phyloP scores from a whole-genome alignment of 1,284 basidiomycete genomes.

The Veloporphyrellus conicus region DNA sequence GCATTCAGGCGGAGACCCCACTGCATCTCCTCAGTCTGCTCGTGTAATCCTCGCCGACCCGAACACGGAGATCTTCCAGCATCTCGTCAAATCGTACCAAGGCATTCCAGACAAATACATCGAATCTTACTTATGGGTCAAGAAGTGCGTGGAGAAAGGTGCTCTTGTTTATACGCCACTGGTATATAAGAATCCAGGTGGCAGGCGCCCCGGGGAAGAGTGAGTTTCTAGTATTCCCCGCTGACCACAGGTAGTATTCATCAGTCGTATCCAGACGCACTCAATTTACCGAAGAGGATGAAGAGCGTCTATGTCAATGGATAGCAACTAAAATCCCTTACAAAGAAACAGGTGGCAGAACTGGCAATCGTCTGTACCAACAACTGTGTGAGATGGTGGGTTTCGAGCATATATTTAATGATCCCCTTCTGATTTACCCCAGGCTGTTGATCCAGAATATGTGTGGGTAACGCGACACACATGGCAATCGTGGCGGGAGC shows the following conservation, averaged over 20 bases:
- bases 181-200: constrained; percentile 76
- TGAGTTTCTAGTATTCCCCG: constrained; percentile 33
- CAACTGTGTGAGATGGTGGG: constrained; percentile 49
- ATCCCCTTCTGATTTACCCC: constrained; percentile 8
- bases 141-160: constrained; percentile 69
- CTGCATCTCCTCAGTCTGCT: constrained; percentile 59
- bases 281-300: constrained; percentile 69
- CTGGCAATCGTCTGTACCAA: constrained; percentile 76
- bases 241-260: constrained; percentile 2
- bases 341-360: constrained; percentile 71
- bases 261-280: constrained; percentile 55
- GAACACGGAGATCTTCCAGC: constrained; percentile 64
- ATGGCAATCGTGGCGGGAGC: constrained; percentile 82
- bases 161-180: constrained; percentile 61
- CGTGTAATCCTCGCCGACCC: constrained; percentile 73
- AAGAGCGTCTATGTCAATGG: constrained; percentile 66
- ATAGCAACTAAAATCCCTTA: constrained; percentile 76
- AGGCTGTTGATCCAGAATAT: constrained; percentile 61
- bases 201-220: constrained; percentile 75
- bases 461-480: constrained; percentile 77
- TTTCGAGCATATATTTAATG: neutral
- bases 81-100: constrained; percentile 66
- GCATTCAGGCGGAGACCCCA: constrained; percentile 75
- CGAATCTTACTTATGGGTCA: constrained; percentile 76
- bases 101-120: constrained; percentile 64